Conservation (phyloP, 2,329 filamentous ascomycete genomes). For the Colletotrichum spinosum region DNA sequence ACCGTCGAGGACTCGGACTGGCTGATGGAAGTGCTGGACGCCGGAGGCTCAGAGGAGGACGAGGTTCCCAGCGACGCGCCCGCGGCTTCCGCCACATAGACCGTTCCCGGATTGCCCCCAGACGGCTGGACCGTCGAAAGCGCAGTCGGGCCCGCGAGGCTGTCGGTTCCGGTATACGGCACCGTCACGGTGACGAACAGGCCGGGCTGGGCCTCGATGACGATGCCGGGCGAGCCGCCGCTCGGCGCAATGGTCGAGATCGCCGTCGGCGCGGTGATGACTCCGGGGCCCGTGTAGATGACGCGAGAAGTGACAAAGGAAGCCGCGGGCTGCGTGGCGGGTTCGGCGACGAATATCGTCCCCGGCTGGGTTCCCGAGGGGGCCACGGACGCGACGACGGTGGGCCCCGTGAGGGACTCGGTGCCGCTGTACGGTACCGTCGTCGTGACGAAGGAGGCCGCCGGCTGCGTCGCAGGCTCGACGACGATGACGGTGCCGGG, state of each 20-base stretch:
- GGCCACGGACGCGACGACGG: conserved; percentile 3
- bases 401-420: neutral
- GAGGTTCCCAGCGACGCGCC: neutral
- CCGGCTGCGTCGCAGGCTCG: neutral
- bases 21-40: neutral
- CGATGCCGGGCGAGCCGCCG: conserved; percentile 21
- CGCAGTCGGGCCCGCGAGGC: neutral
- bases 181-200: conserved; percentile 10
- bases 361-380: conserved; percentile 8
- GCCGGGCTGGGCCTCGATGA: conserved; percentile 15
- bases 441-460: neutral
- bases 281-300: conserved; percentile 5
- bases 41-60: neutral
- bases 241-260: conserved; percentile 18
- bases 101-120: conserved; percentile 1
- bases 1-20: neutral
- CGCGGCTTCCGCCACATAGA: neutral
- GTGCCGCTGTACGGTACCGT: neutral
- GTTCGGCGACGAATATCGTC: conserved; percentile 13
- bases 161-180: neutral
- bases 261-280: conserved; percentile 1
- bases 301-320: conserved; percentile 22
- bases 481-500: conserved; percentile 28
- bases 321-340: neutral
- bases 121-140: conserved; percentile 13